Evolutionary conservation across 78 protist genomes (phyloP), one percentile per base, ranked within the genome.

Genomic region (Dictyostelium discoideum): DNA sequence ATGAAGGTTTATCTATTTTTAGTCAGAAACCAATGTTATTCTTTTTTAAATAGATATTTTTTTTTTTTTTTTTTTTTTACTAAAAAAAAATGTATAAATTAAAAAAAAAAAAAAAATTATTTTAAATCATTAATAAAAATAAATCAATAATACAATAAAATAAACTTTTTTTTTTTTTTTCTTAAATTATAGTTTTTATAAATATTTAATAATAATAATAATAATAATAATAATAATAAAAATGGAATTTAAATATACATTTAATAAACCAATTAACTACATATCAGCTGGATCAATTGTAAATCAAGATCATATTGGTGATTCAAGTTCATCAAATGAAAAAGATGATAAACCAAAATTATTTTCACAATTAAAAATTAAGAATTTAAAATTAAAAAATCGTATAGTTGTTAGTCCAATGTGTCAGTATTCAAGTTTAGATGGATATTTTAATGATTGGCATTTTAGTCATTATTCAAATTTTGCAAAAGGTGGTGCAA

Each of bases 361-460:
- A 78, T 87, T 87, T 42, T 22, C 50, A 60, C 60, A 46, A 29
- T n/a, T 87, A 5, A 50, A 79, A 54, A 40, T 87, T 22, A 79
- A 42, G 39, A 39, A 78, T 78, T n/a, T 78, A 10, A 42, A 44
- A 69, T 37, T 87, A 57, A 87, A 87, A 72, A 87, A 87, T 79
- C 60, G 93, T 39, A 78, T 87, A 18, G 93, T 78, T 1, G 93
- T 87, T 3, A 74, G 85, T 9, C 93, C 93, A 76, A 87, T 87
- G 93, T 85, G 84, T 37, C n/a, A 20, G 44, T 85, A 72, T 85
- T 29, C 29, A 29, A 29, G 39, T 14, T 44, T 77, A 22, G 78
- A 87, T 87, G 93, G 93, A 9, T 37, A 37, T 22, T 54, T 78
- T 67, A 87, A 87, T 60, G 93, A 87, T 78, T 87, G 93, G 93